These are phyloP conservation scores for Bathelium albidoporum DNA, from an alignment of 495 filamentous ascomycete species.

Conservation along the genomic window DNA sequence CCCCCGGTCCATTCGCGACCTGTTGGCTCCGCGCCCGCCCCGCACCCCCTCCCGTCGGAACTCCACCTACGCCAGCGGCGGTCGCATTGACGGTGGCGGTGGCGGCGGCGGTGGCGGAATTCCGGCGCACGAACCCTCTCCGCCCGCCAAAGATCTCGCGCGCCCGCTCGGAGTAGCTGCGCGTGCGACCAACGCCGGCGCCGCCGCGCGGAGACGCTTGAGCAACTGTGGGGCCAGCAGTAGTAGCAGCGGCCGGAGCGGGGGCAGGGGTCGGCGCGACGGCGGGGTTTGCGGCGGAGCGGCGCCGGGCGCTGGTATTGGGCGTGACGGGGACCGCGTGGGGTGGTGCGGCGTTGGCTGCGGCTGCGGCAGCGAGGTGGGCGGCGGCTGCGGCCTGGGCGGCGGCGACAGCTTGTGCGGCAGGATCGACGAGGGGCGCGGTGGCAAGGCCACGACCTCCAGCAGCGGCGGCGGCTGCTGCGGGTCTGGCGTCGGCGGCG, in stretches of 20 bases:
- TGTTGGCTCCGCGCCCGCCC: neutral
- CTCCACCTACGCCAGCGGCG: too few relatives aligned
- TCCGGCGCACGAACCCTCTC: neutral
- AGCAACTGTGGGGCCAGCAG: neutral
- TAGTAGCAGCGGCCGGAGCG: too few relatives aligned
- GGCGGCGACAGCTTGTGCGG: neutral
- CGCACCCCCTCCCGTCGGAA: too few relatives aligned
- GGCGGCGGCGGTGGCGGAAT: neutral
- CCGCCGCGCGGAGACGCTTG: neutral
- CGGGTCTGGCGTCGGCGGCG: neutral
- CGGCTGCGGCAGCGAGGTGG: neutral
- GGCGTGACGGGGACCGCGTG: neutral
- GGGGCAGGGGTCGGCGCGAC: neutral
- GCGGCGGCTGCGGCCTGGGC: neutral
- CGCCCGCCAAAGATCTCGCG: neutral
- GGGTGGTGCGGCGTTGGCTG: neutral
- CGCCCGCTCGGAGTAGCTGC: neutral
- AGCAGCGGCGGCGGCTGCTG: neutral
- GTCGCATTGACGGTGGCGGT: neutral
- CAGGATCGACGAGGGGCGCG: neutral
- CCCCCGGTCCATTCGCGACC: neutral
- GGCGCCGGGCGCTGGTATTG: neutral
- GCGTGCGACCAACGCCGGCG: neutral
- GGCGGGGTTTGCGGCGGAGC: neutral
- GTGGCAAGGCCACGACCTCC: neutral